Evolutionary conservation across 1,284 basidiomycete genomes (phyloP), one percentile per base, ranked within the genome.

Genomic region (Serendipita sp.): DNA sequence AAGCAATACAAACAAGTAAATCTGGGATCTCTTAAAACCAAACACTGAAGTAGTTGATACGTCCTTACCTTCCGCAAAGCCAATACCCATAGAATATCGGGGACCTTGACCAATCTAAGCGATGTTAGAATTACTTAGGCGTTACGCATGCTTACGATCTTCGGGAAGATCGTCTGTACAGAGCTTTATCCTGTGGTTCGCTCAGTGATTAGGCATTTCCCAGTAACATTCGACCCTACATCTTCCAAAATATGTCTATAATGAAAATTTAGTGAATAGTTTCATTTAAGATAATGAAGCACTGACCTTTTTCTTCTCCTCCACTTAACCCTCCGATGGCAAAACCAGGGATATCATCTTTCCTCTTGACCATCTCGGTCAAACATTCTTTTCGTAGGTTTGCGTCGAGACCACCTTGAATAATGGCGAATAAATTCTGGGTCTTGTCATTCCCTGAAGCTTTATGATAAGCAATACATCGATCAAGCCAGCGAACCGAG

Each of bases 361-460:
- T 85, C 34, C 90, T 77, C 64, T 82, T 79, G 42, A 89, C 74
- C 89, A 93, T 93, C 64, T 86, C 87, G 62, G 85, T 80, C 2
- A 92, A 70, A 70, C 91, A 93, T 65, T 78, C 76, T 67, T 88
- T 82, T 49, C 90, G 79, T 41, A 93, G 78, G 0, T 71, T 70
- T 32, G 77, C 75, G 66, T 89, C 83, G 10, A 93, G 76, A 1
- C 90, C 90, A 30, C 89, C 90, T 74, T 93, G 91, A 8, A 93
- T 82, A 62, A 93, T 93, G 1, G 91, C 91, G 69, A 93, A 93
- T 1, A 93, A 75, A 69, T 90, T 91, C 69, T 93, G 90, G 1
- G 70, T 76, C 60, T 78, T 73, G 61, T 77, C 76, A 65, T 77
- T 82, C 0, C 86, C 87, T 0, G 84, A 84, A 50, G 74, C 74